Evolutionary conservation across 2,329 filamentous ascomycete species (phyloP).

Genomic region (Penicillium sp.): DNA sequence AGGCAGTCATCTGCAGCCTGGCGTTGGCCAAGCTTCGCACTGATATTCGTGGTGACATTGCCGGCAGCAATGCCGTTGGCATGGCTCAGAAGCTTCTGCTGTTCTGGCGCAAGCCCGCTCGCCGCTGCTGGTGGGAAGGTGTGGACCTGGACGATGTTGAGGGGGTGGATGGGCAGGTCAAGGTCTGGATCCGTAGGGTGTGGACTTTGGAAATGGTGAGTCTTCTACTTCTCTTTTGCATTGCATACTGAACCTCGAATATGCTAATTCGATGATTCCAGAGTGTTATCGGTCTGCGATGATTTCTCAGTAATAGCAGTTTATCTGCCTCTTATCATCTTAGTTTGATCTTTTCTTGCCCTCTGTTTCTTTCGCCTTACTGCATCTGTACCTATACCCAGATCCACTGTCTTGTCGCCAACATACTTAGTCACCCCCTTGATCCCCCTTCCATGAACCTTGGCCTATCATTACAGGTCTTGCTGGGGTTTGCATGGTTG

Average conservation of each 20-base stretch:
- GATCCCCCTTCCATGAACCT: slow-evolving; percentile 4
- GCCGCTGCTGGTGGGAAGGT: slow-evolving; percentile 98
- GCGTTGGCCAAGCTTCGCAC: slow-evolving; percentile 88
- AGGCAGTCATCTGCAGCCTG: slow-evolving; percentile 95
- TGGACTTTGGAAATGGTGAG: slow-evolving; percentile 94
- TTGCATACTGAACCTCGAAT: not conserved
- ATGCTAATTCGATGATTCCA: slow-evolving; percentile 16
- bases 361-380: slow-evolving; percentile 5
- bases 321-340: not conserved
- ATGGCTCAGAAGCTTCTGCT: slow-evolving; percentile 98
- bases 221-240: not conserved
- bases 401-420: slow-evolving; percentile 17
- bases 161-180: slow-evolving; percentile 83
- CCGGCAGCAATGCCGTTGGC: slow-evolving; percentile 71
- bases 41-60: slow-evolving; percentile 73
- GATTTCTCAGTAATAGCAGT: slow-evolving; percentile 6
- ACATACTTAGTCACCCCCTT: slow-evolving; percentile 9
- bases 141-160: slow-evolving; percentile 86
- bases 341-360: slow-evolving; percentile 6
- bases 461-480: not conserved
- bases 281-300: slow-evolving; percentile 80
- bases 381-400: slow-evolving; percentile 19
- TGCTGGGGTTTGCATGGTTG: no score
- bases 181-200: slow-evolving; percentile 96
- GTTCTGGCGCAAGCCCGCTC: slow-evolving; percentile 95